Evolutionary conservation across 2,329 filamentous ascomycete genomes (phyloP).

Genomic region (Elsinoe batatas): DNA sequence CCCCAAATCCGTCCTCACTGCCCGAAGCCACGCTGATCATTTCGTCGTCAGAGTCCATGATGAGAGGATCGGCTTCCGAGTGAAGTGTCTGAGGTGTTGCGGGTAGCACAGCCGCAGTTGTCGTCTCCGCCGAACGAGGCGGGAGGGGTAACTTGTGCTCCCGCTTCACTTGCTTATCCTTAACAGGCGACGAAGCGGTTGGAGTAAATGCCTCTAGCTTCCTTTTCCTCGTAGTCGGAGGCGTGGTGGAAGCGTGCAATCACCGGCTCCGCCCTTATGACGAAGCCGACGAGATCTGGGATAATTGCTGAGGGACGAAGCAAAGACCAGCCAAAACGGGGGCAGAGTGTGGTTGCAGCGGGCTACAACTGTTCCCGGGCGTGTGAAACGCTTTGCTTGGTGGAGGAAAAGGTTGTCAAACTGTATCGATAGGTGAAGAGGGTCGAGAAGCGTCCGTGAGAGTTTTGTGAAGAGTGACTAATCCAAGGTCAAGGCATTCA

Average conservation of each 20-base stretch:
- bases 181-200: conserved; percentile 14
- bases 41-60: conserved; percentile 94
- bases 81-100: conserved; percentile 41
- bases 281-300: conserved; percentile 19
- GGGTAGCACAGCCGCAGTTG: conserved; percentile 31
- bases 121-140: conserved; percentile 22
- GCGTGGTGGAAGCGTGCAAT: conserved; percentile 21
- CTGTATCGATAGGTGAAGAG: neutral
- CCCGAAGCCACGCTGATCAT: conserved; percentile 70
- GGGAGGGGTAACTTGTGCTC: conserved; percentile 17
- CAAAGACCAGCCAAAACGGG: conserved; percentile 9
- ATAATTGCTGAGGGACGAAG: neutral
- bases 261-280: conserved; percentile 20
- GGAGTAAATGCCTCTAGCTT: conserved; percentile 22
- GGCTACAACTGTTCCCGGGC: conserved; percentile 10
- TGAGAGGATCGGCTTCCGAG: conserved; percentile 31
- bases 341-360: conserved; percentile 10
- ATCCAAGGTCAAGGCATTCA: neutral
- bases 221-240: conserved; percentile 26
- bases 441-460: conserved; percentile 12
- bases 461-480: conserved; percentile 6
- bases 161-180: conserved; percentile 15
- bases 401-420: neutral
- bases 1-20: conserved; percentile 58
- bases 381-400: conserved; percentile 4